phyloP scores from a whole-genome alignment of 371 early-diverging fungal genomes.

The Mucor saturninus region DNA sequence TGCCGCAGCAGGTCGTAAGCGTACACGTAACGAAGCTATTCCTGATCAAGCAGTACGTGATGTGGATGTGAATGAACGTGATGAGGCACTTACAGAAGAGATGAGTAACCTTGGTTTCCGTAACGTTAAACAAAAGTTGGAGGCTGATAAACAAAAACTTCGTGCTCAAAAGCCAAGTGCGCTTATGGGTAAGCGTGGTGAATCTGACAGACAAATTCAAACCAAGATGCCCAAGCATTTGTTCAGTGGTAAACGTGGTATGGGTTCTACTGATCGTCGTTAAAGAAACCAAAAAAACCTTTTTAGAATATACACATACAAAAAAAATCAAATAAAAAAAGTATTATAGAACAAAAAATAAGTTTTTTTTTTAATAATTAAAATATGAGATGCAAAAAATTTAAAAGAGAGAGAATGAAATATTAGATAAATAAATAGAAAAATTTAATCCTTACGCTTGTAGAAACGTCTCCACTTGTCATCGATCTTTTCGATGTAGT shows the following conservation, averaged over 20 bases:
- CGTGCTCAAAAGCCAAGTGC: constrained; percentile 73
- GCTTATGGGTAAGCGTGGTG: constrained; percentile 87
- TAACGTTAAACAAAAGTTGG: constrained; percentile 71
- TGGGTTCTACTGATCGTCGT: constrained; percentile 85
- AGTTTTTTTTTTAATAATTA: background rate
- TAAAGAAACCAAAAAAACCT: constrained; percentile 40
- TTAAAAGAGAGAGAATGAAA: background rate
- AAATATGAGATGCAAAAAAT: background rate
- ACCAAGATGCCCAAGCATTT: constrained; percentile 97
- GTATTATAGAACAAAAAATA: background rate
- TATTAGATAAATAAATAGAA: background rate
- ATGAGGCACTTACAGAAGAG: constrained; percentile 56
- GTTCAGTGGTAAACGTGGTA: constrained; percentile 91
- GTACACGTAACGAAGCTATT: constrained; percentile 74
- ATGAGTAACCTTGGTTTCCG: constrained; percentile 80
- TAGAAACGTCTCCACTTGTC: constrained; percentile 93
- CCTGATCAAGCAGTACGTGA: constrained; percentile 66
- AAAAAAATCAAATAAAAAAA: background rate
- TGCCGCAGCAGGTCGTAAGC: constrained; percentile 61
- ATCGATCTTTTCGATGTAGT: constrained; percentile 89
- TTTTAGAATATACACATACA: background rate
- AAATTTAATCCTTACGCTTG: constrained; percentile 59
- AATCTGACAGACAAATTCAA: constrained; percentile 88
- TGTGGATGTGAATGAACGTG: constrained; percentile 58
- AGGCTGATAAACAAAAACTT: constrained; percentile 78